phyloP scores from a whole-genome alignment of 768 basidiomycete species.

The Russula vinacea region DNA sequence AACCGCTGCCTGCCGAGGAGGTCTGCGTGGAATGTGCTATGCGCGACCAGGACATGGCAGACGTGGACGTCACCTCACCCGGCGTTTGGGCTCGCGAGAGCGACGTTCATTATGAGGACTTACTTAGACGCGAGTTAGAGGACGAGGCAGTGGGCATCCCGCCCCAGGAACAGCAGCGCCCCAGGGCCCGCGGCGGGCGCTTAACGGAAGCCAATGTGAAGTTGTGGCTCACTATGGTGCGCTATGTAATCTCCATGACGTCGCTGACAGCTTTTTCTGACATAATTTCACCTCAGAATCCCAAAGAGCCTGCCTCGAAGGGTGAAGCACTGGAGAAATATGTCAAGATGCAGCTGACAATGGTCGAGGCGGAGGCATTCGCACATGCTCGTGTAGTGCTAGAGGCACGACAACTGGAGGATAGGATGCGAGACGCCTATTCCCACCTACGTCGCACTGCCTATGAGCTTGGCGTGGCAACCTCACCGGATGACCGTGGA shows the following conservation, averaged over 20 bases:
- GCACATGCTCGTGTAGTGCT: conserved; percentile 76
- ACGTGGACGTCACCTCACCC: conserved; percentile 81
- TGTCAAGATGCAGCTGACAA: conserved; percentile 72
- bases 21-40: conserved; percentile 96
- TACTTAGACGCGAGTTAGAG: conserved; percentile 66
- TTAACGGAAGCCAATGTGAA: conserved; percentile 77
- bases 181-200: conserved; percentile 61
- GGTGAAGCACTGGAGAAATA: conserved; percentile 80
- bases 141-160: conserved; percentile 55
- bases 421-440: conserved; percentile 74
- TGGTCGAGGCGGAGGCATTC: conserved; percentile 78
- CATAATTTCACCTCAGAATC: conserved; percentile 57
- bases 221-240: conserved; percentile 73
- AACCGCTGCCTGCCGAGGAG: conserved; percentile 59
- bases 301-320: conserved; percentile 81
- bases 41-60: conserved; percentile 98
- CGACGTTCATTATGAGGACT: conserved; percentile 76
- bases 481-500: conserved; percentile 56
- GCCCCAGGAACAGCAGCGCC: conserved; percentile 54
- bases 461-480: conserved; percentile 58
- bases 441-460: conserved; percentile 75
- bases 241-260: conserved; percentile 34
- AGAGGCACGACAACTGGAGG: conserved; percentile 73
- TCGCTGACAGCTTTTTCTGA: conserved; percentile 3
- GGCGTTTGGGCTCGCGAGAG: conserved; percentile 92